A percentile compares a stretch with the other conserved stretches of the same genome.
phyloP scores from a whole-genome alignment of 2,329 filamentous ascomycete species.

The Colletotrichum filicis region DNA sequence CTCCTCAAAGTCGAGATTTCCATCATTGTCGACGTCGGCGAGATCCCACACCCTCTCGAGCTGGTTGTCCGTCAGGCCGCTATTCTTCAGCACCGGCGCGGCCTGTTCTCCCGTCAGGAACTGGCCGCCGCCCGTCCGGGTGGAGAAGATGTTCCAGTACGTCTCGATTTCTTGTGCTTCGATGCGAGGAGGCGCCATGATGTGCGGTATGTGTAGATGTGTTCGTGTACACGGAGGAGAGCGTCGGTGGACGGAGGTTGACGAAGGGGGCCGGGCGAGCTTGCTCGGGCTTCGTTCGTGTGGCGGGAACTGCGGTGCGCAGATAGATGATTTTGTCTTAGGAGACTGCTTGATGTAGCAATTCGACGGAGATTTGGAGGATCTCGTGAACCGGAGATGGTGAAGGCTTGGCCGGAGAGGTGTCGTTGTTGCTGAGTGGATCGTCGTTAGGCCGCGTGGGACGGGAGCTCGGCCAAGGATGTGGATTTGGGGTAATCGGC shows the following conservation, averaged over 20 bases:
- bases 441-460: conserved; percentile 24
- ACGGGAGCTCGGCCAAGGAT: conserved; percentile 27
- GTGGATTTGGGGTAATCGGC: conserved; percentile 29
- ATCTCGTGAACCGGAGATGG: not conserved
- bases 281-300: not conserved
- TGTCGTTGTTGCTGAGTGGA: conserved; percentile 23
- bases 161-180: conserved; percentile 72
- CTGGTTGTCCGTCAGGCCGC: conserved; percentile 74
- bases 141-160: conserved; percentile 73
- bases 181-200: conserved; percentile 70
- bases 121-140: conserved; percentile 68
- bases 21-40: conserved; percentile 96
- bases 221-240: not conserved
- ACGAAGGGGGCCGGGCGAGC: not conserved
- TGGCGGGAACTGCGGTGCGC: not conserved
- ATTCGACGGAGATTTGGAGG: not conserved
- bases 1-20: conserved; percentile 98
- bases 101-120: conserved; percentile 71
- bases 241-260: not conserved
- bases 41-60: conserved; percentile 98
- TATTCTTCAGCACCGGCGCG: conserved; percentile 72
- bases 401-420: not conserved
- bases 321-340: not conserved
- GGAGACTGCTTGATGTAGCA: not conserved
- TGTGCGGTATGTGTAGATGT: conserved; percentile 38